These are phyloP conservation scores for Aureobasidium sp. DNA, from an alignment of 2,329 filamentous ascomycete species.

Conservation along the genomic window DNA sequence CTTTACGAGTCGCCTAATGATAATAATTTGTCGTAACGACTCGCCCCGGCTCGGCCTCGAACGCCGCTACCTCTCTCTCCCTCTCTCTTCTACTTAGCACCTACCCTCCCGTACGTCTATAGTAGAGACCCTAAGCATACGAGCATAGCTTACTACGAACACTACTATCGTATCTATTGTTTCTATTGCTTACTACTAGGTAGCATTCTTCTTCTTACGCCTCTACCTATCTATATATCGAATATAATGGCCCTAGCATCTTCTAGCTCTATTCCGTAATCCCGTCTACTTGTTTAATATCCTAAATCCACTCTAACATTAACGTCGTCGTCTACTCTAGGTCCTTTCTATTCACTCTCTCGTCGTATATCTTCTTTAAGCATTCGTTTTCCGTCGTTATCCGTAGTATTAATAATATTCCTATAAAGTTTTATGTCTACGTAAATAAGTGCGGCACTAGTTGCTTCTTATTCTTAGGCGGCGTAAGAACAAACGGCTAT, in stretches of 20 bases:
- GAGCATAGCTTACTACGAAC: not conserved
- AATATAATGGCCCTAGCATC: slow-evolving; percentile 39
- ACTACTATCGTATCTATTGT: not conserved
- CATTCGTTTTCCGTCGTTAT: slow-evolving; percentile 45
- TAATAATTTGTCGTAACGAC: not conserved
- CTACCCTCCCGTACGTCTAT: too few species aligned
- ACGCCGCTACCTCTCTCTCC: too few species aligned
- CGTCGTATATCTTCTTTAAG: slow-evolving; percentile 41
- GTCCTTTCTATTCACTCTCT: slow-evolving; percentile 40
- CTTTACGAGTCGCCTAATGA: not conserved
- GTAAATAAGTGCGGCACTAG: slow-evolving; percentile 51
- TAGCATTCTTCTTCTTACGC: not conserved
- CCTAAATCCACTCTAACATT: slow-evolving; percentile 52
- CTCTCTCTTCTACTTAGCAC: not conserved
- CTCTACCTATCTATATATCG: not conserved
- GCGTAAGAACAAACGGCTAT: slow-evolving; percentile 53
- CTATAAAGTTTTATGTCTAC: slow-evolving; percentile 54
- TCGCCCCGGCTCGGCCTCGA: not conserved
- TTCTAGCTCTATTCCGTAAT: slow-evolving; percentile 50
- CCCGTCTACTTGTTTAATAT: slow-evolving; percentile 46
- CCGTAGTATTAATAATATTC: slow-evolving; percentile 48
- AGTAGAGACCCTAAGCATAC: too few species aligned
- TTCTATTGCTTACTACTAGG: not conserved
- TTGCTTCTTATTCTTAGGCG: slow-evolving; percentile 48
- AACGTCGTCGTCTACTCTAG: slow-evolving; percentile 42